Evolutionary conservation across 225 moss, liverwort and hornwort genomes (phyloP), one percentile per base, ranked within the genome.

Genomic region (Rhytidiadelphus loreus): DNA sequence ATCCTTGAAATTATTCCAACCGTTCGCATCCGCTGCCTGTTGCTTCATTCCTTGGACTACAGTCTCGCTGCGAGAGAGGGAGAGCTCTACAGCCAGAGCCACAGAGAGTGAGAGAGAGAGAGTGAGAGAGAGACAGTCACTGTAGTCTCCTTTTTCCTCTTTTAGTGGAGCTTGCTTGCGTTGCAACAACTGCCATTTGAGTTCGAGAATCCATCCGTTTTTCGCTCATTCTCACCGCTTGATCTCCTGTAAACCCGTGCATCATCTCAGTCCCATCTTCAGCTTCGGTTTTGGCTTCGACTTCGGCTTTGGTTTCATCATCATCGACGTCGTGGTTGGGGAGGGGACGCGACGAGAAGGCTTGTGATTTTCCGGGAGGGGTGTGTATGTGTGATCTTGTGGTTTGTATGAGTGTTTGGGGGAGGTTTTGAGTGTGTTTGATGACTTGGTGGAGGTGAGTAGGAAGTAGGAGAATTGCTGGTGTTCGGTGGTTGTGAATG

Each of bases 1-100:
- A 83, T 89, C 86, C 89, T 78, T 65, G 57, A 79, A 83, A 89
- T 86, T 89, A 91, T 89, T 86, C 86, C 88, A 89, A 81, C 87
- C 80, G 90, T 37, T 80, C 21, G 61, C 61, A 64, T 88, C 87
- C 81, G 29, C 37, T 87, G 52, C 75, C 46, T 86, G 86, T n/a
- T 64, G 86, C 62, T 76, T 59, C 69, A 69, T 69, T 80, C 57
- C 80, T 87, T 82, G 57, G 46, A 44, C 80, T 80, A 21, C 57
- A 72, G 73, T 73, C 72, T 59, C 17, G 43, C 59, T 60, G 69
- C 32, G 82, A 41, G 73, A 87, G 69, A 80, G 57, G 8, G 77
- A 60, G 73, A 37, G 85, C 50, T 33, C 82, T 16, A 4, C 29
- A 68, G 44, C 37, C 33, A 19, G 58, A 43, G 84, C 48, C 13